Base-by-base conservation (phyloP, 495 filamentous ascomycete genomes). In the Bathelium albidoporum region DNA sequence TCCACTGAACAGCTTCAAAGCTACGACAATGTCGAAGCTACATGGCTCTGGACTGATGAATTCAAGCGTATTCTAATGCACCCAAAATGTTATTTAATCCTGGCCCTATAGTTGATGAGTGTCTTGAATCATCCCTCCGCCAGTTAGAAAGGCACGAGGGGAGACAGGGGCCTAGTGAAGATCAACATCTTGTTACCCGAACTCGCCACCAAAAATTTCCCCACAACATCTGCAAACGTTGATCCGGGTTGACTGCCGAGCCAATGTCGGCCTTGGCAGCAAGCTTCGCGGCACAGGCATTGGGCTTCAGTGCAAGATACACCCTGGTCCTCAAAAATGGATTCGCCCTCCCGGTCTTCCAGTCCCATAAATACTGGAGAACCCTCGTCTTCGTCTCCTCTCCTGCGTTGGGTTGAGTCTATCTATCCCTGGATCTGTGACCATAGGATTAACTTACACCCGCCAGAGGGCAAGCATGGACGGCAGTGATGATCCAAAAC, bases 301-400 rank as follows among this genome's bases (percentile, higher is more conserved):
- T 3, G 49, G 16, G 4, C 7, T 29, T 20, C 24, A 26, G 7
- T 24, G 7, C 5, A 55, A 55, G 20, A 55, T 29, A 29, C 26
- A 55, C 29, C 4, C 20, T 20, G 1, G 49, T 55, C n/a, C 43
- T 20, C 10, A 5, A 29, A 26, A 10, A 55, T 55, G 49, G 49
- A n/a, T 16, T 55, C 49, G 20, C 29, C 49, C 20, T 55, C 49
- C 26, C 49, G 49, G 20, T 55, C 49, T 29, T 16, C 49, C 5
- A 26, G 20, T 55, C 22, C 49, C 16, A 9, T 29, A n/a, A 55
- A 24, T 24, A 24, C 20, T 55, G 49, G 49, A 2, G 49, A 55
- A 16, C 49, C 49, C 22, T 55, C 49, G 2, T 55, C 49, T 55
- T 55, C 49, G 49, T 55, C 49, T 55, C 49, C 49, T 55, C 49